Evolutionary conservation across 345 rosid species (phyloP).

Genomic region (Psidium friedrichsthalianum): DNA sequence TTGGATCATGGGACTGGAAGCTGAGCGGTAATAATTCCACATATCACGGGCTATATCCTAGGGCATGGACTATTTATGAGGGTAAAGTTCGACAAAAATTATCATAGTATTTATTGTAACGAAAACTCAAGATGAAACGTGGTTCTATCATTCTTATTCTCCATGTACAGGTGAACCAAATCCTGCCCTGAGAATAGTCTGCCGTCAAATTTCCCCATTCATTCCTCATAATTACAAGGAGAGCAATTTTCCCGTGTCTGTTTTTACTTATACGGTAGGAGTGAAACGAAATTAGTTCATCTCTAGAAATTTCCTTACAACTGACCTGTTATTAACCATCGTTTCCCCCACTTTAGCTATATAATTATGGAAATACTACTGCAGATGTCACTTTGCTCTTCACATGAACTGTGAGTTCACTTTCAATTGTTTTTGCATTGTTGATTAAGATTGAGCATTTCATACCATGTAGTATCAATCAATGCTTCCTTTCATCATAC

Average conservation of each 20-base stretch:
- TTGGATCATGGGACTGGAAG: slow-evolving; percentile 94
- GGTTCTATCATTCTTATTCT: background rate
- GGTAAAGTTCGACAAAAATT: slow-evolving; percentile 38
- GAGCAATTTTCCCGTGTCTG: slow-evolving; percentile 84
- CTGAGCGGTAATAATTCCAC: slow-evolving; percentile 67
- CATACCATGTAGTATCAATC: background rate
- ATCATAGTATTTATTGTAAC: background rate
- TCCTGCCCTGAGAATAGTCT: slow-evolving; percentile 72
- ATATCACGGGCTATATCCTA: slow-evolving; percentile 89
- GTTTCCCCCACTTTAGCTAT: slow-evolving; percentile 30
- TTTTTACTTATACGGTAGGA: slow-evolving; percentile 73
- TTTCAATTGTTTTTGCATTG: background rate
- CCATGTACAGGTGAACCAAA: slow-evolving; percentile 74
- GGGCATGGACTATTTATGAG: slow-evolving; percentile 90
- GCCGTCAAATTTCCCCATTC: slow-evolving; percentile 85
- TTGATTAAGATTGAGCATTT: background rate
- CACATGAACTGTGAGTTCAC: slow-evolving; percentile 80
- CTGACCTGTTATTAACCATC: background rate
- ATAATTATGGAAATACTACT: slow-evolving; percentile 52
- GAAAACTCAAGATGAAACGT: background rate
- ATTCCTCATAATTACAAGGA: slow-evolving; percentile 92
- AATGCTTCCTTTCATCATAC: background rate
- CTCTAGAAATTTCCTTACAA: background rate
- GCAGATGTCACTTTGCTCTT: slow-evolving; percentile 80
- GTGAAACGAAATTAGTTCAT: background rate